Conservation (phyloP, 257 asterid genomes). For the Haberlea rhodopensis region DNA sequence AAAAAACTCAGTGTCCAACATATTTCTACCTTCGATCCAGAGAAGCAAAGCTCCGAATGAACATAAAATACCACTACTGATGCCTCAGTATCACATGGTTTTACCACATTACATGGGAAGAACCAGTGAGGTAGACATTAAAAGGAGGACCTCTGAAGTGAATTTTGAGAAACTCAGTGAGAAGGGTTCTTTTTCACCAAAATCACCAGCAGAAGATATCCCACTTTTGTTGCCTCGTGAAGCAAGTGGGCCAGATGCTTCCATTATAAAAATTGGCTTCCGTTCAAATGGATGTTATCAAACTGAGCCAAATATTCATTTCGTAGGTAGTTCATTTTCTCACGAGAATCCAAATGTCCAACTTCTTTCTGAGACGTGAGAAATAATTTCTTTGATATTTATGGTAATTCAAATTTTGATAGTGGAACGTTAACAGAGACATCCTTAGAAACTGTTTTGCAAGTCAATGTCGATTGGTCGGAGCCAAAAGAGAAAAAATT, state of each 20-base stretch:
- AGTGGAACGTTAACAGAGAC: slow-evolving; percentile 26
- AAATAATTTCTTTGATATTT: slow-evolving; percentile 24
- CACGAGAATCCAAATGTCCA: slow-evolving; percentile 19
- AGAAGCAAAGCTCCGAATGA: slow-evolving; percentile 88
- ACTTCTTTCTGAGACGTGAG: slow-evolving; percentile 23
- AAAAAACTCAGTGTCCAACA: slow-evolving; percentile 30
- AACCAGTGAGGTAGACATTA: slow-evolving; percentile 49
- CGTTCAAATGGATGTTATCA: slow-evolving; percentile 26
- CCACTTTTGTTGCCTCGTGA: slow-evolving; percentile 91
- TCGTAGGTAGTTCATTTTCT: slow-evolving; percentile 30
- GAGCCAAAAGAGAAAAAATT: slow-evolving; percentile 52
- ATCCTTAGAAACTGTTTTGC: slow-evolving; percentile 29
- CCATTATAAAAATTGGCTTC: slow-evolving; percentile 34
- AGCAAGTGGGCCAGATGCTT: slow-evolving; percentile 45
- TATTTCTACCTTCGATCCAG: slow-evolving; percentile 41
- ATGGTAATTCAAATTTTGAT: slow-evolving; percentile 25
- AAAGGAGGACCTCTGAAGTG: slow-evolving; percentile 34
- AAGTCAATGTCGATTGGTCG: slow-evolving; percentile 45
- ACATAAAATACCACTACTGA: slow-evolving; percentile 79
- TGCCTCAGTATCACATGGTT: slow-evolving; percentile 98
- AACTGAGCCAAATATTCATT: slow-evolving; percentile 25
- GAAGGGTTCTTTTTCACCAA: slow-evolving; percentile 53
- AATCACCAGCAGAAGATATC: slow-evolving; percentile 69
- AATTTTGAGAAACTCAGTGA: slow-evolving; percentile 35
- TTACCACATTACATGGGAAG: slow-evolving; percentile 95